phyloP scores from a whole-genome alignment of 73 alveolate species.

The Halteria grandinella region DNA sequence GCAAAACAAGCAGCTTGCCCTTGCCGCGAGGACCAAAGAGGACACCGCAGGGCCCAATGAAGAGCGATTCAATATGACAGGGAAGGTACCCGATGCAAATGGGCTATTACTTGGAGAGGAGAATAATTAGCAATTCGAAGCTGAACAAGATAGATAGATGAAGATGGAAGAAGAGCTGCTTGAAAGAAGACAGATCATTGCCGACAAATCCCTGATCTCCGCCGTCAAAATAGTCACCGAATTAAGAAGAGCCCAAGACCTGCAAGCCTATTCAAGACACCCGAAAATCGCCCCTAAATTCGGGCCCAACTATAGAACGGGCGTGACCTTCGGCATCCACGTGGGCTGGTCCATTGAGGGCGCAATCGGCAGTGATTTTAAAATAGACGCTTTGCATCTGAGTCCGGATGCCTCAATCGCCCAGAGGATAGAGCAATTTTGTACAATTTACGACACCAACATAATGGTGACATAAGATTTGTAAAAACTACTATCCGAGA shows the following conservation, averaged over 20 bases:
- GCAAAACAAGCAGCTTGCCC: not conserved
- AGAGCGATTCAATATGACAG: too few species aligned
- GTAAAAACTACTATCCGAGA: slow-evolving; percentile 8
- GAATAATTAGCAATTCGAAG: too few species aligned
- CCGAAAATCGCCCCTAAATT: slow-evolving; percentile 73
- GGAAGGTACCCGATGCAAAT: too few species aligned
- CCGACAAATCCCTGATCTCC: slow-evolving; percentile 61
- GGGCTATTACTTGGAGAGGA: too few species aligned
- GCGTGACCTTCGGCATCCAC: slow-evolving; percentile 79
- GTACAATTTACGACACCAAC: slow-evolving; percentile 45
- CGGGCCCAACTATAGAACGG: slow-evolving; percentile 73
- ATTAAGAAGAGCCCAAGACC: slow-evolving; percentile 66
- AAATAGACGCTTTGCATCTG: slow-evolving; percentile 76
- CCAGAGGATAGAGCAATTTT: slow-evolving; percentile 64
- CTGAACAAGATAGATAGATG: too few species aligned
- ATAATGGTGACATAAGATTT: slow-evolving; percentile 49
- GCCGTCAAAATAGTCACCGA: slow-evolving; percentile 65
- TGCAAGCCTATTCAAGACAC: slow-evolving; percentile 70
- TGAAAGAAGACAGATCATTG: not conserved
- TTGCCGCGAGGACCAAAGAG: too few species aligned
- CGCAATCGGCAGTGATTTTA: slow-evolving; percentile 78
- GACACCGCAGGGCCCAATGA: too few species aligned
- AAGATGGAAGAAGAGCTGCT: not conserved
- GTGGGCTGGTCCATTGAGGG: slow-evolving; percentile 87
- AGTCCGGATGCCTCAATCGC: slow-evolving; percentile 75